Evolutionary conservation across 106 monocot species (phyloP).

Genomic region (Acorus calamus): DNA sequence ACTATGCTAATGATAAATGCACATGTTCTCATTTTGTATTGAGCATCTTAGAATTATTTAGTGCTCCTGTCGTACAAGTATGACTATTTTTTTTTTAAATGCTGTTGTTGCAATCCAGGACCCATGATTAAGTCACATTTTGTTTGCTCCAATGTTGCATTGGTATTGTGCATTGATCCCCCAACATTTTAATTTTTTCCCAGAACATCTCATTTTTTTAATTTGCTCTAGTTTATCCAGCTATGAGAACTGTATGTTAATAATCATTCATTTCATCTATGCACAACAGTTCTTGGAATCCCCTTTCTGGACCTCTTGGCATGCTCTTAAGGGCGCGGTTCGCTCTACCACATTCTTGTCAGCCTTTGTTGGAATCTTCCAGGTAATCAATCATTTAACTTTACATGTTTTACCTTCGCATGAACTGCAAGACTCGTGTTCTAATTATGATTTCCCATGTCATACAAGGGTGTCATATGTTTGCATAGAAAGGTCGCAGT

Average conservation of each 20-base stretch:
- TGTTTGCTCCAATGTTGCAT: no score
- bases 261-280: constrained; percentile 8
- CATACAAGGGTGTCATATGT: constrained; percentile 63
- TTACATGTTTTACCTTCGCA: background rate
- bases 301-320: constrained; percentile 68
- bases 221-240: no score
- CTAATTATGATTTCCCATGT: constrained; percentile 7
- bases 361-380: constrained; percentile 90
- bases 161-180: no score
- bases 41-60: no score
- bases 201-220: no score
- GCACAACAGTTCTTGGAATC: constrained; percentile 69
- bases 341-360: constrained; percentile 93
- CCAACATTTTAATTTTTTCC: no score
- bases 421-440: background rate
- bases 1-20: no score
- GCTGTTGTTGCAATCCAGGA: no score
- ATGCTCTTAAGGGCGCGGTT: constrained; percentile 71
- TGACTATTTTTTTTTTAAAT: no score
- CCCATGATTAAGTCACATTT: no score
- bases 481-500: constrained; percentile 77
- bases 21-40: no score
- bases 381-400: constrained; percentile 26
- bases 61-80: no score
- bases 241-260: background rate